Base-by-base conservation (phyloP, 305 asterid species). In the Fraxinus floribunda region DNA sequence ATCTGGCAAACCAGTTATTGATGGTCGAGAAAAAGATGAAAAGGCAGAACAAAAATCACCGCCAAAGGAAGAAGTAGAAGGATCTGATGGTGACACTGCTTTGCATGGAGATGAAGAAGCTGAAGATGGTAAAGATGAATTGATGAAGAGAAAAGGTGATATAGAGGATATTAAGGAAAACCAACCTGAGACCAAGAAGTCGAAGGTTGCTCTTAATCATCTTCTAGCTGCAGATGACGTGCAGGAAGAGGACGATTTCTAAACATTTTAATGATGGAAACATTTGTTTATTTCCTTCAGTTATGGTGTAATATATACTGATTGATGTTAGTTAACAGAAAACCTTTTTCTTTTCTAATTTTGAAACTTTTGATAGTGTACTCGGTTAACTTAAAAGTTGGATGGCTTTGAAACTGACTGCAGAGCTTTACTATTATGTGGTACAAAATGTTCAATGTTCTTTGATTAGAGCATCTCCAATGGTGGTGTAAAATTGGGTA, bases 201-300 rank as follows among this genome's bases (percentile, higher is more conserved):
- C 90, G 0, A 94, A 90, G 88, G 90, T 95, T 26, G 83, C 96
- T 55, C 94, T 95, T 3, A 87, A 89, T 81, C 99, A 94, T 89
- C 97, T 95, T 83, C 80, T 95, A n/a, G 90, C 97, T 72, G 85
- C 90, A 68, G 98, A 95, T 83, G 98, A 94, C 83, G 80, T 86
- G 16, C 88, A 81, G 55, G 95, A 91, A 35, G 97, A 91, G 32
- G 97, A 88, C 76, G 84, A 70, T 79, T 7, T 82, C 75, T 90
- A 82, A 86, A 90, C 44, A 32, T 64, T 24, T 64, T 64, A 8
- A 64, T 26, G 66, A 10, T 64, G 73, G 73, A 64, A 64, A 64
- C 73, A 24, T 70, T 32, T 70, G 24, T 16, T 11, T 71, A 29
- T 68, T 68, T 68, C 35, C 38, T 10, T 29, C 75, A 7, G 38